phyloP scores from a whole-genome alignment of 192 early-diverging fungal species.

The Coemansia sp. region DNA sequence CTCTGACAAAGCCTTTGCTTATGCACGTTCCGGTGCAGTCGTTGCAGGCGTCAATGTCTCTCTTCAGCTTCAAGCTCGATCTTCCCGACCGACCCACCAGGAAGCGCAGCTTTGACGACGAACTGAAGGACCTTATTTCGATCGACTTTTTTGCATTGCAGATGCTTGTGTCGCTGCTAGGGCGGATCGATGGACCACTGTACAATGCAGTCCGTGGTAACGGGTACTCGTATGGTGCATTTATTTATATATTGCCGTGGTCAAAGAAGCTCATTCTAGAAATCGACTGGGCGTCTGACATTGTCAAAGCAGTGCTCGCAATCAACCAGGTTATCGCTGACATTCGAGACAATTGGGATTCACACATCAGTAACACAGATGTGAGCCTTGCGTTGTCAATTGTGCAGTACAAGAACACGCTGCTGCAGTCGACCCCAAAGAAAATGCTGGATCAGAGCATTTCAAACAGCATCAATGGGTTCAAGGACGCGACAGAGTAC shows the following conservation, averaged over 20 bases:
- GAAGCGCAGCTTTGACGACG: too few relatives aligned
- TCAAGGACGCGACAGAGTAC: slow-evolving; percentile 12
- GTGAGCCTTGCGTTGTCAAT: too few relatives aligned
- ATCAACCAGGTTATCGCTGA: too few relatives aligned
- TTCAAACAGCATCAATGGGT: slow-evolving; percentile 26
- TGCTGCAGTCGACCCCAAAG: background rate
- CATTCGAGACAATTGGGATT: background rate
- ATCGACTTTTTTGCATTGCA: slow-evolving; percentile 60
- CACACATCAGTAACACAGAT: too few relatives aligned
- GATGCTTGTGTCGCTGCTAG: slow-evolving; percentile 69
- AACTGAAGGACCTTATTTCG: slow-evolving; percentile 20
- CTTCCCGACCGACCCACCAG: slow-evolving; percentile 21
- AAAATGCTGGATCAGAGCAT: slow-evolving; percentile 18
- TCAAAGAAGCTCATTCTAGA: too few relatives aligned
- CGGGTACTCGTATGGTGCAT: slow-evolving; percentile 35
- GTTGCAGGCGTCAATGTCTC: slow-evolving; percentile 49
- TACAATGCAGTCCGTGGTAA: slow-evolving; percentile 75
- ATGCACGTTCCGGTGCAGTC: slow-evolving; percentile 15
- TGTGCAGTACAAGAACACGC: too few relatives aligned
- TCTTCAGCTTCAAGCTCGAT: slow-evolving; percentile 50
- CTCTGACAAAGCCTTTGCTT: too few relatives aligned
- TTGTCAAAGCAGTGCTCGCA: too few relatives aligned
- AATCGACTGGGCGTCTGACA: too few relatives aligned
- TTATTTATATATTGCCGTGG: too few relatives aligned
- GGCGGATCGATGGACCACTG: slow-evolving; percentile 74